Percentiles rank a stretch among this genome's conserved stretches.
These are phyloP conservation scores for Metschnikowia chrysomelidarum DNA, from an alignment of 805 yeast species.

Conservation along the genomic window DNA sequence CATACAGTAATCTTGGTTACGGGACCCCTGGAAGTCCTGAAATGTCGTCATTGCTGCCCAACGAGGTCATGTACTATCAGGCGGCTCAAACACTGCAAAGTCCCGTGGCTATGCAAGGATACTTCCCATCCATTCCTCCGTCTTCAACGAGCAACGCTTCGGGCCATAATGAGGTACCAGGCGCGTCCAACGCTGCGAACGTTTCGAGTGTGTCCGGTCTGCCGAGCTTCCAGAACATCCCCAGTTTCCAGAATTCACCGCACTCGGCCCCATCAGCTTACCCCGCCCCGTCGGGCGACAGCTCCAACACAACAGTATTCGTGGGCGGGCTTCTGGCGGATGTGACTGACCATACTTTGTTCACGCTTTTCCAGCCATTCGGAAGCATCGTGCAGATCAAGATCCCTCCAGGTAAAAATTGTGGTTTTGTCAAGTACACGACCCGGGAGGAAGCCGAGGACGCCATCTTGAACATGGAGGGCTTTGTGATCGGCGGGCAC, in stretches of 20 bases:
- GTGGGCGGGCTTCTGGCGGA: constrained; percentile 73
- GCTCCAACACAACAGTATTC: constrained; percentile 73
- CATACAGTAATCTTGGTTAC: too few relatives aligned
- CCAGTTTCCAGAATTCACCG: too few relatives aligned
- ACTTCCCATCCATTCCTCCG: not conserved
- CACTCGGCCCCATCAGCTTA: too few relatives aligned
- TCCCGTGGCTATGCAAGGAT: not conserved
- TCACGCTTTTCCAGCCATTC: constrained; percentile 65
- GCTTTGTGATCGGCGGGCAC: constrained; percentile 81
- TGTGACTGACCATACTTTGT: constrained; percentile 59
- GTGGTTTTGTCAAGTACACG: constrained; percentile 85
- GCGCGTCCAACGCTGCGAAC: too few relatives aligned
- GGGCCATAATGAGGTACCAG: too few relatives aligned
- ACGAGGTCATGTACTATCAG: constrained; percentile 3
- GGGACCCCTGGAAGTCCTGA: too few relatives aligned
- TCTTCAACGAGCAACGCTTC: too few relatives aligned
- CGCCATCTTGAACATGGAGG: constrained; percentile 86
- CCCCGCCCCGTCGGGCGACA: constrained; percentile 47
- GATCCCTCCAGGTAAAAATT: constrained; percentile 77
- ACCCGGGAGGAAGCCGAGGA: constrained; percentile 79
- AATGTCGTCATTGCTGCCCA: constrained; percentile 4
- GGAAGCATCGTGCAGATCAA: constrained; percentile 69
- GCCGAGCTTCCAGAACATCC: too few relatives aligned
- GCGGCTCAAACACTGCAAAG: not conserved
- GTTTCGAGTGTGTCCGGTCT: too few relatives aligned